Base-by-base conservation (phyloP, 352 stramenopile genomes). In the Phytophthora capsici region DNA sequence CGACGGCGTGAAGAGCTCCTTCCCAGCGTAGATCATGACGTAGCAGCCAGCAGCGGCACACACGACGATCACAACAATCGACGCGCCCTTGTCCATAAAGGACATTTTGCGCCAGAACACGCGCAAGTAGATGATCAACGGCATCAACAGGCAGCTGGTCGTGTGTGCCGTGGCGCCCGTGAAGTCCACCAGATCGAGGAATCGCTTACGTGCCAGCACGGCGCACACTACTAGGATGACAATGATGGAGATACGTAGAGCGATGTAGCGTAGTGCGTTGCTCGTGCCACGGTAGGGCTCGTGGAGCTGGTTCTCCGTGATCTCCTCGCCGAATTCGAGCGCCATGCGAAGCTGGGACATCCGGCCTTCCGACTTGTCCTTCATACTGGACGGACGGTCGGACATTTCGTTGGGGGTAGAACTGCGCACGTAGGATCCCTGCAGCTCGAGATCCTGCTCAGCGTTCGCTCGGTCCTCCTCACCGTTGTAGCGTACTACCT, bases 161-260 rank as follows among this genome's bases (percentile, higher is more conserved):
- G 80, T 86, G 58, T 82, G 69, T 19, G 64, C 64, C 4, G 80
- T 81, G 30, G 80, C 80, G 5, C 80, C 80, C 25, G 81, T 75
- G 36, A 89, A 82, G 69, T 89, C 80, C 43, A 68, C 54, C 38
- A 89, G 48, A 34, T 89, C 80, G 14, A 85, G 61, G 59, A 86
- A 89, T 23, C 82, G 66, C 50, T 83, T 74, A n/a, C 79, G 72
- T 5, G 70, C 47, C 14, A 75, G 40, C 9, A 85, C 63, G 4
- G 77, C 76, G 34, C 77, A 57, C 5, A 83, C 50, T 28, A 85
- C 78, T 10, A 89, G 55, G 19, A 77, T 59, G 1, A 54, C 38
- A 47, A 88, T 66, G 25, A 86, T 77, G n/a, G 47, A 56, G 9
- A 80, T 64, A 25, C 80, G 77, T 49, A 89, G 63, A 9, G 64